Base-by-base conservation (phyloP, 2,329 filamentous ascomycete genomes). In the Hypomyces perniciosus region DNA sequence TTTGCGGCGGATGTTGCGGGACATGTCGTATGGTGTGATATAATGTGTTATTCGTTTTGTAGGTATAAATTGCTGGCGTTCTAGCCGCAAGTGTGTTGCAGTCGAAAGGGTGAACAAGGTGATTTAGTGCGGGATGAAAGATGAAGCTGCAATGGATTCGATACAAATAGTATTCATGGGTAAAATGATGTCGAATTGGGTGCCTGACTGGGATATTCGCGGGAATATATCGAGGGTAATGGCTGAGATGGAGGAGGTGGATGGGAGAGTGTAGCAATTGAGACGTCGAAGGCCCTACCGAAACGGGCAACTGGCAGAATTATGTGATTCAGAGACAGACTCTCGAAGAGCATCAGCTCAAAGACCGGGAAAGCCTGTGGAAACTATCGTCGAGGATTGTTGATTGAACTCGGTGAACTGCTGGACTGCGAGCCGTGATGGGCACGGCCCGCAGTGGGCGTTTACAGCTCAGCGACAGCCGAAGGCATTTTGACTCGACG, bases 381-480 rank as follows among this genome's bases (percentile, higher is more conserved):
- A 67, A 79, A 84, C 84, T 85, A 80, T 56, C 78, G 83, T 86
- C 83, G 79, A 83, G 42, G 59, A 52, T 59, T 54, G 54, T 59
- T 63, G 67, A 69, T 80, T 76, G 73, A 79, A 76, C 78, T 90
- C 85, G 83, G 76, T 84, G 85, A 86, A 85, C 87, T 90, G 86
- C 83, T 83, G 85, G 86, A 89, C 88, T 90, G 81, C 84, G 80
- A 80, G 80, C 81, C 80, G 78, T 56, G 65, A 59, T 62, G 67
- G 67, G 67, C 71, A 71, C 66, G 73, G 77, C 81, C 83, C 84
- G 84, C 83, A 90, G 86, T 85, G 84, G 83, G 80, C 74, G 81
- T 89, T 91, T 90, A 95, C 86, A 92, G 88, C 86, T 86, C 85
- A 88, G 83, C 85, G 85, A 86, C 76, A 78, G 85, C 83, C 84